Evolutionary conservation across 768 basidiomycete genomes (phyloP).

Genomic region (Roridomyces roridus): DNA sequence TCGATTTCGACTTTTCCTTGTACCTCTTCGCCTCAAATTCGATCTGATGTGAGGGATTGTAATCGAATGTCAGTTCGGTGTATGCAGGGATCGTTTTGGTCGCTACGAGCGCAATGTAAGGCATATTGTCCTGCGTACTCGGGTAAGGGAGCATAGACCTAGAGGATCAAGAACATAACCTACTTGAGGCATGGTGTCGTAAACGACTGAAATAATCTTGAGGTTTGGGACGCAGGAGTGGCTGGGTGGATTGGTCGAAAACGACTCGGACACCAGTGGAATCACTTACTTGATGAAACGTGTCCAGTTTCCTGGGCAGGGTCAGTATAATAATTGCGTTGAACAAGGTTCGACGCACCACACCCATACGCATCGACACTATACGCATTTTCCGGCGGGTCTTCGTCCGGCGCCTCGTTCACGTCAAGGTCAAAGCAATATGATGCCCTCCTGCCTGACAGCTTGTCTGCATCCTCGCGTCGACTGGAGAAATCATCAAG

Average conservation of each 20-base stretch:
- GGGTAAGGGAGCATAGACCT: neutral
- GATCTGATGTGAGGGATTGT: conserved; percentile 50
- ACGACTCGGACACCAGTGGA: neutral
- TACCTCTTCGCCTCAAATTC: conserved; percentile 3
- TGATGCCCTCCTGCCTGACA: conserved; percentile 42
- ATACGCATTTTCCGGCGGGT: conserved; percentile 42
- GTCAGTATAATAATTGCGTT: neutral
- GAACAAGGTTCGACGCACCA: conserved; percentile 46
- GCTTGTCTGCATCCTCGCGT: conserved; percentile 46
- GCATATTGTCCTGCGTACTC: conserved; percentile 66
- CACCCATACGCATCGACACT: conserved; percentile 60
- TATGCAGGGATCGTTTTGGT: conserved; percentile 50
- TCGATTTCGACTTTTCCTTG: conserved; percentile 1
- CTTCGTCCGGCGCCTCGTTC: conserved; percentile 47
- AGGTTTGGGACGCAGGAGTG: conserved; percentile 74
- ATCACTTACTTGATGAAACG: conserved; percentile 59
- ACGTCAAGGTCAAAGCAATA: conserved; percentile 74
- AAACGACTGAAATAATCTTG: conserved; percentile 61
- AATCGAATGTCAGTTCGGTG: conserved; percentile 70
- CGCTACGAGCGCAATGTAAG: conserved; percentile 68
- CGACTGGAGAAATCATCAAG: conserved; percentile 34
- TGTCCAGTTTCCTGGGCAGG: conserved; percentile 78
- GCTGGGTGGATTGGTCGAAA: conserved; percentile 38
- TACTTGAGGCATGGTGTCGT: conserved; percentile 65
- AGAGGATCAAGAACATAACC: conserved; percentile 17